Evolutionary conservation across 2,329 filamentous ascomycete species (phyloP), one percentile per base, ranked within the genome.

Genomic region (Coccinonectria pachysandricola): DNA sequence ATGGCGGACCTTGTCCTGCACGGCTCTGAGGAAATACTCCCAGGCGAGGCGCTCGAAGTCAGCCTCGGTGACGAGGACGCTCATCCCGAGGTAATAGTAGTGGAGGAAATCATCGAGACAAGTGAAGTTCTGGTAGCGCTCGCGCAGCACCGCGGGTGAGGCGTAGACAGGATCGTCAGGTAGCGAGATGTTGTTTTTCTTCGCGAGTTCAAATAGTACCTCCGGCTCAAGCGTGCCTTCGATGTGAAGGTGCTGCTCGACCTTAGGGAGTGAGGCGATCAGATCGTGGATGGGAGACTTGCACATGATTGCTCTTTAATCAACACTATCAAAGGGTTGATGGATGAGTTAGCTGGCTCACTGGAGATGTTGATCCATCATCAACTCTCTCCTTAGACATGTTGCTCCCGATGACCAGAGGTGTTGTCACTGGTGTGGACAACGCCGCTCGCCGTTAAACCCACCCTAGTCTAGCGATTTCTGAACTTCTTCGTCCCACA

Each of bases 241-340:
- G 17, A 88, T 65, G 49, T 88, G 82, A 28, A 87, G 69, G 55
- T 87, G 82, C 48, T 86, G 81, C 52, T 88, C 82, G 56, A 77
- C 82, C 61, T 87, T 87, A 37, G 81, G 81, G 15, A 87, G 67
- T 16, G 65, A 65, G 26, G 59, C 54, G 19, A 86, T 64, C 49
- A 83, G 74, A 21, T 60, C 50, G 54, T 75, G 72, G 23, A 52
- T 37, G 8, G 32, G 28, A 8, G 48, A 46, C 43, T 68, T 58
- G 52, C 71, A 77, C 71, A 76, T 78, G 7, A 18, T 28, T 25
- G 5, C 13, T 24, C 12, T 21, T 14, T 14, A 22, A 14, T 15
- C n/a, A n/a, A n/a, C n/a, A n/a, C n/a, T n/a, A n/a, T n/a, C n/a
- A n/a, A n/a, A n/a, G n/a, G n/a, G n/a, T n/a, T n/a, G n/a, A n/a